Conservation (phyloP, 2,329 filamentous ascomycete species). For the Endoconidiophora polonica region DNA sequence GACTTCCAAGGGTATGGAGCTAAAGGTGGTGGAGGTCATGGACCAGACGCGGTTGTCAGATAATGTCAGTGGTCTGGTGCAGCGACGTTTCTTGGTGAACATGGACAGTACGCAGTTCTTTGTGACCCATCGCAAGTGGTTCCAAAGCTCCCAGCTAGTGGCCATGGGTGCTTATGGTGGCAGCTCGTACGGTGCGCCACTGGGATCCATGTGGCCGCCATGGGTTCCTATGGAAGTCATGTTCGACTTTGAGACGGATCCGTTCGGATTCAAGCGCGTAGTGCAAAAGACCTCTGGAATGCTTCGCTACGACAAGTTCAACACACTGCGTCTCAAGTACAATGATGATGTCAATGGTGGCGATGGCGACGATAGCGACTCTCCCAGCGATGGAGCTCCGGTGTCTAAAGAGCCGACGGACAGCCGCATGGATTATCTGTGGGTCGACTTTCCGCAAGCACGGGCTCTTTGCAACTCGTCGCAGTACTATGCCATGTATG, state of each 20-base stretch:
- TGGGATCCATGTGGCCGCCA: slow-evolving; percentile 81
- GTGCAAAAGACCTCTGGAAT: slow-evolving; percentile 93
- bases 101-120: slow-evolving; percentile 99
- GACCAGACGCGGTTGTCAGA: slow-evolving; percentile 88
- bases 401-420: slow-evolving; percentile 43
- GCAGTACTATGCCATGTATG: slow-evolving; percentile 95
- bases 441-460: slow-evolving; percentile 89
- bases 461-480: slow-evolving; percentile 91
- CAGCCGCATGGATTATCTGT: slow-evolving; percentile 83
- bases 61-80: slow-evolving; percentile 84
- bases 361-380: slow-evolving; percentile 23
- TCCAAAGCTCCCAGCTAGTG: slow-evolving; percentile 56
- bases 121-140: slow-evolving; percentile 84
- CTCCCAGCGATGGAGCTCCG: neutral
- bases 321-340: slow-evolving; percentile 88
- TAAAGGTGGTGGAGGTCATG: slow-evolving; percentile 96
- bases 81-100: slow-evolving; percentile 79
- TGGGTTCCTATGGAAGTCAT: slow-evolving; percentile 98
- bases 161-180: slow-evolving; percentile 68
- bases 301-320: slow-evolving; percentile 94
- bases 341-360: slow-evolving; percentile 75
- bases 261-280: slow-evolving; percentile 94
- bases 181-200: slow-evolving; percentile 74
- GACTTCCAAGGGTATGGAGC: slow-evolving; percentile 92
- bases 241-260: slow-evolving; percentile 87